Percentiles rank a stretch among this genome's conserved stretches.
Evolutionary conservation across 1,284 basidiomycete species (phyloP).

Genomic region (Prillingera fragicola): DNA sequence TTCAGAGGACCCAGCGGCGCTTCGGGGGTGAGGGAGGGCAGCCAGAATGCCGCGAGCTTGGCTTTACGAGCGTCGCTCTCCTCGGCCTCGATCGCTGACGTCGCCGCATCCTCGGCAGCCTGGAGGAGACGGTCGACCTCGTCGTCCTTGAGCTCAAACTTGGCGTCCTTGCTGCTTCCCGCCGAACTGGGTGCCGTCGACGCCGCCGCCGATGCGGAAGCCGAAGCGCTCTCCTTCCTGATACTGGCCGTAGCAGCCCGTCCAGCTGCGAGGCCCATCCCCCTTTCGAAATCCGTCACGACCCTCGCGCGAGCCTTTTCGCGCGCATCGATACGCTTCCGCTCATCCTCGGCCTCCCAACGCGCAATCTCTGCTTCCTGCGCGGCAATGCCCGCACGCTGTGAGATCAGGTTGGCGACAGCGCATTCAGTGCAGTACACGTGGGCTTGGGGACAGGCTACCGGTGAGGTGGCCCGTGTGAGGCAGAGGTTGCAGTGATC

Average conservation of each 20-base stretch:
- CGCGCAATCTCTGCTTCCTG: slow-evolving; percentile 70
- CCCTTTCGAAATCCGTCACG: slow-evolving; percentile 74
- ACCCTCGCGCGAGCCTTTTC: slow-evolving; percentile 76
- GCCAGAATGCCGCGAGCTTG: slow-evolving; percentile 92
- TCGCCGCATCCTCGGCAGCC: slow-evolving; percentile 78
- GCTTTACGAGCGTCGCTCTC: slow-evolving; percentile 69
- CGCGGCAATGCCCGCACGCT: slow-evolving; percentile 81
- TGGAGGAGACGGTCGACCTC: slow-evolving; percentile 63
- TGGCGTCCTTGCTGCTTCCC: slow-evolving; percentile 62
- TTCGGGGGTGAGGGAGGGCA: slow-evolving; percentile 78
- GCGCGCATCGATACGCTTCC: slow-evolving; percentile 60
- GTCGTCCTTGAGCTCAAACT: slow-evolving; percentile 68
- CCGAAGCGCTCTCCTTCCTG: slow-evolving; percentile 8
- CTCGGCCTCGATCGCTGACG: slow-evolving; percentile 73
- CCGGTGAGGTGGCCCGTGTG: slow-evolving; percentile 67
- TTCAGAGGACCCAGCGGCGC: slow-evolving; percentile 59
- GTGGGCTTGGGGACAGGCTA: slow-evolving; percentile 77
- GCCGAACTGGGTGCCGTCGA: slow-evolving; percentile 11
- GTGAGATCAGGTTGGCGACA: slow-evolving; percentile 47
- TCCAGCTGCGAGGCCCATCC: slow-evolving; percentile 54
- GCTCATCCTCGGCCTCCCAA: slow-evolving; percentile 67
- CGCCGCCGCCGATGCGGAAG: background rate
- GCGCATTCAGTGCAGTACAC: slow-evolving; percentile 81
- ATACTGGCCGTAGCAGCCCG: background rate
- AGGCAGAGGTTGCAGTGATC: slow-evolving; percentile 82